Evolutionary conservation across 257 asterid species (phyloP).

Genomic region (Eustoma russellianum): DNA sequence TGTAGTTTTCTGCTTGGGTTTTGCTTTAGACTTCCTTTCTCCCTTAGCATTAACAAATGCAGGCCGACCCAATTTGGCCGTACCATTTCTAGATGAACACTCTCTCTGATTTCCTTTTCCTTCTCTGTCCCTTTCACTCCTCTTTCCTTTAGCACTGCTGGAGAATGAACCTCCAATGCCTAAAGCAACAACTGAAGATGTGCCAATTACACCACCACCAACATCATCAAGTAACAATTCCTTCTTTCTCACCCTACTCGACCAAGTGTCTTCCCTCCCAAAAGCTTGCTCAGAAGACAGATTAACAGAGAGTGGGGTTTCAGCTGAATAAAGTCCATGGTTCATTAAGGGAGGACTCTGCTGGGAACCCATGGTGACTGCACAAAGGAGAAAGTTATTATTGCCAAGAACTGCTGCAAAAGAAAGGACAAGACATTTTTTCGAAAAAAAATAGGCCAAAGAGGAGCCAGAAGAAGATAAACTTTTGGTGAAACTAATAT

Average conservation of each 20-base stretch:
- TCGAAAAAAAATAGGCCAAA: not conserved
- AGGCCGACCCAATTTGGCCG: constrained; percentile 52
- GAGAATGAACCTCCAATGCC: constrained; percentile 58
- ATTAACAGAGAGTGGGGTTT: constrained; percentile 28
- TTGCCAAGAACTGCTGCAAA: not conserved
- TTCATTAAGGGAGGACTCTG: constrained; percentile 52
- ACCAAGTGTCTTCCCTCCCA: constrained; percentile 46
- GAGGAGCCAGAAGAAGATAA: too few relatives aligned
- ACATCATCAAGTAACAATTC: constrained; percentile 69
- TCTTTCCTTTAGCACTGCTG: constrained; percentile 75
- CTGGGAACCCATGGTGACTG: constrained; percentile 57
- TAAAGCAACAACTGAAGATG: constrained; percentile 31
- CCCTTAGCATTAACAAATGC: constrained; percentile 50
- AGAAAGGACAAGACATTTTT: constrained; percentile 4
- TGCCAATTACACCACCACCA: constrained; percentile 39
- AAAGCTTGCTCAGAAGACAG: constrained; percentile 40
- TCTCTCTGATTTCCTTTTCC: constrained; percentile 74
- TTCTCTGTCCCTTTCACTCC: constrained; percentile 74
- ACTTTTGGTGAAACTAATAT: too few relatives aligned
- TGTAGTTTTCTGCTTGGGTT: constrained; percentile 71
- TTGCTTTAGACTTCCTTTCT: constrained; percentile 73
- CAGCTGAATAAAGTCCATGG: constrained; percentile 47
- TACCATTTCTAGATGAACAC: constrained; percentile 52
- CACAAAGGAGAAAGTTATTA: constrained; percentile 13
- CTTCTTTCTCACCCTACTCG: constrained; percentile 53